Evolutionary conservation across 331 rosid species (phyloP).

Genomic region (Saraca asoca): DNA sequence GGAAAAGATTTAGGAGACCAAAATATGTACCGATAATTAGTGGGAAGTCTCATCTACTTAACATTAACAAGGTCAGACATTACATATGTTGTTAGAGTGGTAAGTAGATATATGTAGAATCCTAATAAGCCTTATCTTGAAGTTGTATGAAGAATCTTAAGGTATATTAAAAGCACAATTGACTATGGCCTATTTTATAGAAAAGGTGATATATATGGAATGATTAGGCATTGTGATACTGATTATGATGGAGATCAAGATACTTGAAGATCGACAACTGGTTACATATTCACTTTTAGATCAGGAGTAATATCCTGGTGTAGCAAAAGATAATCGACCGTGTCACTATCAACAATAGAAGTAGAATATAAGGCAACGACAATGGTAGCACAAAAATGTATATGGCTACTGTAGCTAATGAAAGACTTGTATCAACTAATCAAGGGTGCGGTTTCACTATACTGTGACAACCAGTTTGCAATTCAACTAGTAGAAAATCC

Average conservation of each 20-base stretch:
- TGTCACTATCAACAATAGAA: not conserved
- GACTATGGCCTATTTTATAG: conserved; percentile 7
- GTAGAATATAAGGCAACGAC: not conserved
- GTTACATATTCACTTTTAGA: not conserved
- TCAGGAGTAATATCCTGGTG: conserved; percentile 4
- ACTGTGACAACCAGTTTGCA: no score
- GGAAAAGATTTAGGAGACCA: not conserved
- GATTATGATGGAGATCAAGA: conserved; percentile 2
- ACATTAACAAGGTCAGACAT: not conserved
- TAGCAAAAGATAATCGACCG: conserved; percentile 2
- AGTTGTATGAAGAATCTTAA: not conserved
- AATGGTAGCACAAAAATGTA: conserved; percentile 12
- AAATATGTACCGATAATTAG: not conserved
- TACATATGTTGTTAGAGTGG: no score
- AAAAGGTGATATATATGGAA: not conserved
- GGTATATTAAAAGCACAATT: not conserved
- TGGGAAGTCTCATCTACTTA: not conserved
- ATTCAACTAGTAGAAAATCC: no score
- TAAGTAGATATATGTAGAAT: no score
- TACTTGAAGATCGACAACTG: not conserved
- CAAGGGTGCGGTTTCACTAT: no score
- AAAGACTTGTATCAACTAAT: not conserved
- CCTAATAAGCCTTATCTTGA: not conserved
- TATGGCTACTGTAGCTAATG: not conserved
- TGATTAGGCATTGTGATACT: not conserved